Evolutionary conservation across 2,329 filamentous ascomycete species (phyloP).

Genomic region (Mariannaea elegans): DNA sequence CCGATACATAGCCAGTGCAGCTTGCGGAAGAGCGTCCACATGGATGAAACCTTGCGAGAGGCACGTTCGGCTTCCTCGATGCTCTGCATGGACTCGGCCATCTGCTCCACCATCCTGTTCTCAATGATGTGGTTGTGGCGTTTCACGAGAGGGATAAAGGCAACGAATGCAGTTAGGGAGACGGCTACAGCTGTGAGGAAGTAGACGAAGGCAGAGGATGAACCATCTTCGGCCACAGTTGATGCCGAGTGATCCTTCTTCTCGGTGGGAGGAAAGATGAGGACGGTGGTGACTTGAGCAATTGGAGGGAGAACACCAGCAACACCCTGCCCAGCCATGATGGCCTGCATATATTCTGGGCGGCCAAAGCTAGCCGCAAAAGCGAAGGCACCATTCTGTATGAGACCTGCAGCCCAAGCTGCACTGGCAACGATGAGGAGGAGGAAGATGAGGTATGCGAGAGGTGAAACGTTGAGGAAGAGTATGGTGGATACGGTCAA

Average conservation of each 20-base stretch:
- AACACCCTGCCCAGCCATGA: conserved; percentile 94
- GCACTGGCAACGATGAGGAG: conserved; percentile 83
- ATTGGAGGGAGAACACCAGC: conserved; percentile 90
- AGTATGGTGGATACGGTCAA: conserved; percentile 81
- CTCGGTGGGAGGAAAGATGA: conserved; percentile 59
- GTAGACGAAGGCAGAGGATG: conserved; percentile 81
- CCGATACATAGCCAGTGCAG: conserved; percentile 80
- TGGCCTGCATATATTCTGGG: conserved; percentile 91
- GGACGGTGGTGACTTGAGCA: conserved; percentile 85
- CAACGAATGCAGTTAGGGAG: conserved; percentile 73
- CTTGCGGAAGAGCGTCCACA: conserved; percentile 77
- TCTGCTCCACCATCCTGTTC: conserved; percentile 55
- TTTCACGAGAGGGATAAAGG: conserved; percentile 77
- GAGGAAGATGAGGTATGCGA: conserved; percentile 80
- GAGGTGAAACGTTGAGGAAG: conserved; percentile 69
- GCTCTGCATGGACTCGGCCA: conserved; percentile 60
- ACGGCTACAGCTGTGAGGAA: conserved; percentile 88
- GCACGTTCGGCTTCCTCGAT: conserved; percentile 63
- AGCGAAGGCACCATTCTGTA: conserved; percentile 94
- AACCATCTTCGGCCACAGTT: conserved; percentile 38
- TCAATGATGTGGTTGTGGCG: conserved; percentile 65
- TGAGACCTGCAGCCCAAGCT: conserved; percentile 81
- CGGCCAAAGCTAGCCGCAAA: conserved; percentile 87
- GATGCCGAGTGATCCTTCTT: conserved; percentile 35
- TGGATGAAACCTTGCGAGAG: conserved; percentile 59